Conservation (phyloP, 352 stramenopile species). For the Pilasporangium apinafurcum region DNA sequence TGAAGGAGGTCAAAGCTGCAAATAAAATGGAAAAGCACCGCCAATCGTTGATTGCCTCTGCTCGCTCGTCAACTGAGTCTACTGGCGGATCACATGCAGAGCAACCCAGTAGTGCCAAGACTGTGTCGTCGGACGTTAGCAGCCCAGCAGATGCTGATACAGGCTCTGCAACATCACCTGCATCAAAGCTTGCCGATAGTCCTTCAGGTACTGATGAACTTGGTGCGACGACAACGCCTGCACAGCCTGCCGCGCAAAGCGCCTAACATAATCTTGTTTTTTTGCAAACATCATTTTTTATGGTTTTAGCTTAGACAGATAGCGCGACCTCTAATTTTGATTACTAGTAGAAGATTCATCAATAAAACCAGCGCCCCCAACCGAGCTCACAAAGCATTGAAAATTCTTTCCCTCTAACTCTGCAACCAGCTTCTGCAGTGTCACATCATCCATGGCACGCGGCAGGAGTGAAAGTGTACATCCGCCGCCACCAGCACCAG, state of each 20-base stretch:
- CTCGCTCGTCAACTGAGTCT: too few relatives aligned
- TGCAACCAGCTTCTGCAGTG: conserved; percentile 33
- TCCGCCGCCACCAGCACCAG: conserved; percentile 81
- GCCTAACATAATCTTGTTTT: too few relatives aligned
- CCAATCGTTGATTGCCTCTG: conserved; percentile 10
- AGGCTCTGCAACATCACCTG: not conserved
- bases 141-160: not conserved
- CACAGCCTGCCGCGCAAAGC: not conserved
- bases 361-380: conserved; percentile 45
- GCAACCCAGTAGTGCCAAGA: too few relatives aligned
- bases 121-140: not conserved
- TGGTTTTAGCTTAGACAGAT: conserved; percentile 7
- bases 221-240: not conserved
- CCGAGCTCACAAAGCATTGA: conserved; percentile 47
- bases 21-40: conserved; percentile 65
- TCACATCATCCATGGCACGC: conserved; percentile 20
- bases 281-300: conserved; percentile 1
- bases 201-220: not conserved
- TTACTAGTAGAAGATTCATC: not conserved
- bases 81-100: too few relatives aligned
- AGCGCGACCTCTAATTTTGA: not conserved
- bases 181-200: not conserved
- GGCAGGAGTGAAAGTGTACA: conserved; percentile 85
- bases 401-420: conserved; percentile 44
- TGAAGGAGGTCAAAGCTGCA: conserved; percentile 75